Base-by-base conservation (phyloP, 495 filamentous ascomycete species). In the Pseudevernia furfuracea region DNA sequence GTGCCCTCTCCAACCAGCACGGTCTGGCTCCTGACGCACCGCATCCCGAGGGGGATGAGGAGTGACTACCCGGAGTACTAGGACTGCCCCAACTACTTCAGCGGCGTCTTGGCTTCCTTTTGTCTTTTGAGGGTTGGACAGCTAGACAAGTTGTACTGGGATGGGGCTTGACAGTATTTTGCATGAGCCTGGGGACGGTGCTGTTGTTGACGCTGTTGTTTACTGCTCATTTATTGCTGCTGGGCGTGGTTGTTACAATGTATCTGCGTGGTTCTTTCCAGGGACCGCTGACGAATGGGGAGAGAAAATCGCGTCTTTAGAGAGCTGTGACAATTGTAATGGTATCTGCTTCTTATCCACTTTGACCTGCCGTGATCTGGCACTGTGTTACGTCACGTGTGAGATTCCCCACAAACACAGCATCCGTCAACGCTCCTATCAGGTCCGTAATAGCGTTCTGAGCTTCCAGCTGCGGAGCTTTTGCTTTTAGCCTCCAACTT, bases 1-100 rank as follows among this genome's bases (percentile, higher is more conserved):
- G 64, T 12, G 64, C 64, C 12, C 60, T 66, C 39, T 34, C 64
- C 6, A 66, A 66, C 44, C 64, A 66, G 59, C 59, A 66, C 60
- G 36, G 64, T 28, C 64, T 66, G 11, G 52, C 59, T 38, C 64
- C 64, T 39, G 39, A 32, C 12, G 59, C 64, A 15, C 59, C 55
- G 21, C 59, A 61, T 23, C 10, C 48, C 36, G 59, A 62, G 1
- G 48, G 48, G 1, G 46, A 36, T 17, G 46, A 36, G 25, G 38
- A 60, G 34, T 59, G 62, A 64, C 62, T 64, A 1, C 43, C 55
- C 21, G 39, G 8, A 23, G 12, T 25, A 19, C 5, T 59, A 7
- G n/a, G 39, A 19, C 38, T 63, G 28, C 43, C 17, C 23, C 61
- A 19, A 7, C 49, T 14, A 5, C 49, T 53, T 19, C 49, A 28